These are phyloP conservation scores for Sporisorium sorghi DNA, from an alignment of 1,284 basidiomycete genomes.

Conservation along the genomic window DNA sequence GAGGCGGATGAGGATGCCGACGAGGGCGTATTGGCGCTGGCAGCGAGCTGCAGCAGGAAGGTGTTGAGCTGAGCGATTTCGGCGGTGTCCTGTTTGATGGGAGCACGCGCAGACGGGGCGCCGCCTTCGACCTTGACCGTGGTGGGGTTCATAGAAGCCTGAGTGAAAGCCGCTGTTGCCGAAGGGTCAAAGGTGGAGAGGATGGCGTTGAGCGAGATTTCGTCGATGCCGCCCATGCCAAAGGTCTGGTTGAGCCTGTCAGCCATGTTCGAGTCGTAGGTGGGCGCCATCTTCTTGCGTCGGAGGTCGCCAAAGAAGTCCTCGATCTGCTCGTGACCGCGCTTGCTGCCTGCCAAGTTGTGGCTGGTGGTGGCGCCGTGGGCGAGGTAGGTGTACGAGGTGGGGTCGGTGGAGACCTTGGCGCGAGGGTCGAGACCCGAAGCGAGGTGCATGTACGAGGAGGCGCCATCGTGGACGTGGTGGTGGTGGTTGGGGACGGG, in stretches of 20 bases:
- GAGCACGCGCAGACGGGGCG: constrained; percentile 46
- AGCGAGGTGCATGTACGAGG: constrained; percentile 55
- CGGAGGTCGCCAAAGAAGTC: constrained; percentile 64
- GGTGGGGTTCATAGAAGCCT: constrained; percentile 20
- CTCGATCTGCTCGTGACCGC: constrained; percentile 57
- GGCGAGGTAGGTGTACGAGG: constrained; percentile 56
- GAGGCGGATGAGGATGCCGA: constrained; percentile 30
- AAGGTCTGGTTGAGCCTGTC: constrained; percentile 63
- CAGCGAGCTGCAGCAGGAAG: constrained; percentile 68
- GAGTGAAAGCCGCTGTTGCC: constrained; percentile 17
- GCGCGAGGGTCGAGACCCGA: constrained; percentile 33
- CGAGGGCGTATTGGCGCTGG: constrained; percentile 54
- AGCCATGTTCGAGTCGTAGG: constrained; percentile 64
- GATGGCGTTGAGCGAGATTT: constrained; percentile 54
- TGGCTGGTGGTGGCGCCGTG: constrained; percentile 55
- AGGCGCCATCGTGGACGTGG: constrained; percentile 25
- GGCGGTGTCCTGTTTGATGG: constrained; percentile 71
- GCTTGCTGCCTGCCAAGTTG: constrained; percentile 54
- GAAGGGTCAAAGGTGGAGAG: constrained; percentile 44
- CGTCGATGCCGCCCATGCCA: constrained; percentile 53
- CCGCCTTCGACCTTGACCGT: constrained; percentile 20
- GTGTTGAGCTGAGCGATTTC: constrained; percentile 68
- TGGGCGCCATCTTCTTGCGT: constrained; percentile 60
- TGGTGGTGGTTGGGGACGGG: constrained; percentile 34
- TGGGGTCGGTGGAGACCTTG: constrained; percentile 57